A percentile compares a stretch with the other conserved stretches of the same genome.
Conservation (phyloP, 768 basidiomycete species). For the Termitomyces sp. region DNA sequence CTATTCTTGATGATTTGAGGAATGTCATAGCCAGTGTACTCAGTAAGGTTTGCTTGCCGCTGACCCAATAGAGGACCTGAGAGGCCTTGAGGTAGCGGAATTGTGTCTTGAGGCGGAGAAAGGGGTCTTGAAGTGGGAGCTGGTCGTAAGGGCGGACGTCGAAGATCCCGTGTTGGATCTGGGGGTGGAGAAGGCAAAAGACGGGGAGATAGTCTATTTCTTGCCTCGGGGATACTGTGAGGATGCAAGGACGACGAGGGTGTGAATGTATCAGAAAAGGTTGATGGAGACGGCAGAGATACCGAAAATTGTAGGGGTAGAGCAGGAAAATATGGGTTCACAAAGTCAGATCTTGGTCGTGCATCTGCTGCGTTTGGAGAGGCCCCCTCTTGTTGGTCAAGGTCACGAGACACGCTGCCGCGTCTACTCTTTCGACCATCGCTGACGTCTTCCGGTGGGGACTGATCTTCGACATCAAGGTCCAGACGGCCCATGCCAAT, state of each 20-base stretch:
- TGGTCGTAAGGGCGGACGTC: background rate
- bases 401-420: background rate
- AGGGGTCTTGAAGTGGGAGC: constrained; percentile 7
- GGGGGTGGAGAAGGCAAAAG: constrained; percentile 6
- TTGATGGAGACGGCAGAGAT: constrained; percentile 11
- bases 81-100: background rate
- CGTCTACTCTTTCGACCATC: background rate
- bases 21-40: constrained; percentile 1
- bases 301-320: constrained; percentile 14
- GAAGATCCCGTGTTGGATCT: background rate
- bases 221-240: background rate
- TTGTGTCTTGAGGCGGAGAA: constrained; percentile 13
- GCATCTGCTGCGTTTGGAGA: background rate
- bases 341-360: constrained; percentile 14
- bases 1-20: constrained; percentile 1
- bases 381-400: background rate
- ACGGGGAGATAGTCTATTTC: background rate
- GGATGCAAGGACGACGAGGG: constrained; percentile 14
- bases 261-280: constrained; percentile 18
- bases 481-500: constrained; percentile 82
- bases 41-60: background rate
- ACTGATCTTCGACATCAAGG: constrained; percentile 24
- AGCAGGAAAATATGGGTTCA: constrained; percentile 53
- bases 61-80: background rate
- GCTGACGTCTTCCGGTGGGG: background rate